Evolutionary conservation across 192 early-diverging fungal species (phyloP), one percentile per base, ranked within the genome.

Genomic region (Coemansia sp.): DNA sequence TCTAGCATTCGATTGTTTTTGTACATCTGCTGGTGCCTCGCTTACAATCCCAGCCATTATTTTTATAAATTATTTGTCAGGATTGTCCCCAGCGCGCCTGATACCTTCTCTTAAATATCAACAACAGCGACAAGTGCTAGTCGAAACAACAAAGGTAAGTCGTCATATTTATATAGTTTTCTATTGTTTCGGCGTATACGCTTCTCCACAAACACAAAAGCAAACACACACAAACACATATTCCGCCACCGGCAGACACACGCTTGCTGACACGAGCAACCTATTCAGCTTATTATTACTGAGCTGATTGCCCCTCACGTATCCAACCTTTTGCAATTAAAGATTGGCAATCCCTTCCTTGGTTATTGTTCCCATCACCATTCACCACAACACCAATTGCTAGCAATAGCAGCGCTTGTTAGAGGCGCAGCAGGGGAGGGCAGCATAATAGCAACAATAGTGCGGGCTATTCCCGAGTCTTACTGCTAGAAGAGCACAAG

Each of bases 401-500:
- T 13, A 25, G 45, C 45, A 48, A 48, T 48, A 48, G 19, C 45
- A 48, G 45, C 20, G 3, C 22, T 2, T 25, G 6, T 48, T 23
- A 25, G 45, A 25, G 45, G 45, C 45, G 45, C 45, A 48, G 45
- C 45, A 48, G 10, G 45, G n/a, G n/a, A n/a, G n/a, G 45, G 0
- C 45, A 48, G 45, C 45, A 48, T 48, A 48, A 48, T 48, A 25
- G 45, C 45, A 48, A 48, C 45, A 48, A 48, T 48, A 48, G 45
- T 48, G 23, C 45, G 25, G 23, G 1, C 45, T n/a, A 8, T 48
- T 41, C 23, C 45, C 23, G 14, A 48, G 45, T 22, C 45, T 48
- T 48, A 48, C 45, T 23, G 20, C 9, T 22, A 48, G 23, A 48
- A 25, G 23, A 48, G 45, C 14, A 48, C 23, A 48, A 25, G 9